phyloP scores from a whole-genome alignment of 2,329 filamentous ascomycete genomes.

The Xylariaceae sp. region DNA sequence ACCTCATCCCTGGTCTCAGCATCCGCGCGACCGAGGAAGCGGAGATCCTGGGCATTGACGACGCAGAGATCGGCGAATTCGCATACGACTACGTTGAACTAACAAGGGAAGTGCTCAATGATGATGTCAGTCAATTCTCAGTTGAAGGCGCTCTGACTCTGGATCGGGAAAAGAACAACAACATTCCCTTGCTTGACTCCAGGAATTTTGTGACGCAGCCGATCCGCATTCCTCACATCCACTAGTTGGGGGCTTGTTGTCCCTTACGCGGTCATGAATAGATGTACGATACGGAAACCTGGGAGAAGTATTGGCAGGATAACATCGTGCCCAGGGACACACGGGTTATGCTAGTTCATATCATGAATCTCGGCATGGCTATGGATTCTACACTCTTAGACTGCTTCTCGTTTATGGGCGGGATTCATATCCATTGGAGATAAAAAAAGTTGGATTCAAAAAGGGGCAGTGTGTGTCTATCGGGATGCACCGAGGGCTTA shows the following conservation, averaged over 20 bases:
- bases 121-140: slow-evolving; percentile 42
- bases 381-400: background rate
- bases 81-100: slow-evolving; percentile 94
- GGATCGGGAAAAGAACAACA: slow-evolving; percentile 43
- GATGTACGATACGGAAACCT: slow-evolving; percentile 10
- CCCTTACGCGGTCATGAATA: background rate
- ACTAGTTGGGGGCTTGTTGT: slow-evolving; percentile 7
- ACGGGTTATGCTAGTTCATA: background rate
- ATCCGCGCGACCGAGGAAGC: slow-evolving; percentile 72
- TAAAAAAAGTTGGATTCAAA: background rate
- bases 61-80: slow-evolving; percentile 87
- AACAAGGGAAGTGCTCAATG: slow-evolving; percentile 43
- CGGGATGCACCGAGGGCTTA: too few relatives aligned
- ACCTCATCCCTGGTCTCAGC: slow-evolving; percentile 68
- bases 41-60: slow-evolving; percentile 80
- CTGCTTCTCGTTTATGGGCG: background rate
- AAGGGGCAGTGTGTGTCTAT: too few relatives aligned
- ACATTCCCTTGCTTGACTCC: slow-evolving; percentile 44
- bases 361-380: background rate
- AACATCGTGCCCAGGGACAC: background rate
- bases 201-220: slow-evolving; percentile 38
- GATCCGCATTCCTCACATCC: slow-evolving; percentile 28
- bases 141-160: slow-evolving; percentile 36
- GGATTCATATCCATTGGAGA: background rate
- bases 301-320: slow-evolving; percentile 1